Conservation (phyloP, 805 yeast genomes). For the Saccharomycopsis sp. region DNA sequence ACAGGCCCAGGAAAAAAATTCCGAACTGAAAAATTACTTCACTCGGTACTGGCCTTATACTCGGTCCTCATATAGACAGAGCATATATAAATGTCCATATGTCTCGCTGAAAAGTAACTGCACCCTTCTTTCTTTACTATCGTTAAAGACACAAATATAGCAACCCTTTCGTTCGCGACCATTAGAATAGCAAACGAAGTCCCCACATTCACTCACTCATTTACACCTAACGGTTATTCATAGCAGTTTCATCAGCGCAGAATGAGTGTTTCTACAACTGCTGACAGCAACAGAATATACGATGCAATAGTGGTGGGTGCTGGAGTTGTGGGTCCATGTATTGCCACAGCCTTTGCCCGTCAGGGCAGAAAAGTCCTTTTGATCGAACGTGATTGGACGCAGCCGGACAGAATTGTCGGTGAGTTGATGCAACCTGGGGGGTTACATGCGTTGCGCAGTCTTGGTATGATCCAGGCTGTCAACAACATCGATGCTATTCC, state of each 20-base stretch:
- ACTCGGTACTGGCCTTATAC: not conserved
- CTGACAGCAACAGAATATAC: slow-evolving; percentile 34
- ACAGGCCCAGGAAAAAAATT: not conserved
- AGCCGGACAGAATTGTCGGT: slow-evolving; percentile 95
- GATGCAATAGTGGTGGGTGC: slow-evolving; percentile 96
- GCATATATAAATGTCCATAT: not conserved
- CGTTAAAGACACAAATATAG: not conserved
- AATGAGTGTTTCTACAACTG: slow-evolving; percentile 13
- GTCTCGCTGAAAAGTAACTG: not conserved
- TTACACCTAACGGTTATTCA: not conserved
- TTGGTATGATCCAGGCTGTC: slow-evolving; percentile 75
- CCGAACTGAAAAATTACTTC: not conserved
- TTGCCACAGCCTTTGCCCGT: slow-evolving; percentile 84
- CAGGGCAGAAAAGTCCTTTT: slow-evolving; percentile 76
- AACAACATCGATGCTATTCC: slow-evolving; percentile 72
- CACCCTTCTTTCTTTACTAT: not conserved
- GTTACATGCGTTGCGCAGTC: slow-evolving; percentile 68
- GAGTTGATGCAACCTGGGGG: slow-evolving; percentile 97
- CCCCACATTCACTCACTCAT: not conserved
- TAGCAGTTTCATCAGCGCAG: not conserved
- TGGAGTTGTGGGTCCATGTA: slow-evolving; percentile 94
- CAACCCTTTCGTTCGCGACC: too few relatives aligned
- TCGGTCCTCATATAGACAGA: not conserved
- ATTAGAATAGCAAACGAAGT: not conserved
- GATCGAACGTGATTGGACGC: slow-evolving; percentile 82